A percentile compares a stretch with the other conserved stretches of the same genome.
Evolutionary conservation across 2,329 filamentous ascomycete species (phyloP).

Genomic region (Nannizzia gypsea): DNA sequence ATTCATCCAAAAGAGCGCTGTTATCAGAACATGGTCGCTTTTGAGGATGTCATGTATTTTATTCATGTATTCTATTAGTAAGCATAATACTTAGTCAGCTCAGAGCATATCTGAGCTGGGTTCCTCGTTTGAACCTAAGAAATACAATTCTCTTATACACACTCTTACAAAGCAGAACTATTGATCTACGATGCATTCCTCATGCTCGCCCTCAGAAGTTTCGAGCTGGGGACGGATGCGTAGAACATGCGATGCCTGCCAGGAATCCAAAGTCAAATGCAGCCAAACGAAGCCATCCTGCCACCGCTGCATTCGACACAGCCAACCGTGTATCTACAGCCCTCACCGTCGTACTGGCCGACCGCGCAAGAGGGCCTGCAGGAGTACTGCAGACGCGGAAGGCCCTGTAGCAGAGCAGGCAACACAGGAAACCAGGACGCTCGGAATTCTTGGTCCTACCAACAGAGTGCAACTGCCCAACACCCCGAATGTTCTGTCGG

Average conservation of each 20-base stretch:
- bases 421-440: not conserved
- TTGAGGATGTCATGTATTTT: too few relatives aligned
- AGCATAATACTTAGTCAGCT: too few relatives aligned
- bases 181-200: not conserved
- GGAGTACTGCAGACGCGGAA: not conserved
- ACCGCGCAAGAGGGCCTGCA: not conserved
- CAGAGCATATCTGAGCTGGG: too few relatives aligned
- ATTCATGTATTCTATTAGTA: too few relatives aligned
- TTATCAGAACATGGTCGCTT: too few relatives aligned
- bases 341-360: not conserved
- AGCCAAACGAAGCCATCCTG: not conserved
- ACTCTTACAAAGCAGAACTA: too few relatives aligned
- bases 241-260: conserved; percentile 1
- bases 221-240: not conserved
- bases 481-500: not conserved
- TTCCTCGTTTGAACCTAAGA: too few relatives aligned
- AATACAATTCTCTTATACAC: too few relatives aligned
- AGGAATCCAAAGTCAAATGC: conserved; percentile 5
- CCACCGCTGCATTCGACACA: not conserved
- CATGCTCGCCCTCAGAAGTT: not conserved
- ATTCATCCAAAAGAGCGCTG: too few relatives aligned
- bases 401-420: not conserved
- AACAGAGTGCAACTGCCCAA: not conserved
- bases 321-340: not conserved
- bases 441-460: not conserved